Base-by-base conservation (phyloP, 371 early-diverging fungal species). In the Mortierella sp. region DNA sequence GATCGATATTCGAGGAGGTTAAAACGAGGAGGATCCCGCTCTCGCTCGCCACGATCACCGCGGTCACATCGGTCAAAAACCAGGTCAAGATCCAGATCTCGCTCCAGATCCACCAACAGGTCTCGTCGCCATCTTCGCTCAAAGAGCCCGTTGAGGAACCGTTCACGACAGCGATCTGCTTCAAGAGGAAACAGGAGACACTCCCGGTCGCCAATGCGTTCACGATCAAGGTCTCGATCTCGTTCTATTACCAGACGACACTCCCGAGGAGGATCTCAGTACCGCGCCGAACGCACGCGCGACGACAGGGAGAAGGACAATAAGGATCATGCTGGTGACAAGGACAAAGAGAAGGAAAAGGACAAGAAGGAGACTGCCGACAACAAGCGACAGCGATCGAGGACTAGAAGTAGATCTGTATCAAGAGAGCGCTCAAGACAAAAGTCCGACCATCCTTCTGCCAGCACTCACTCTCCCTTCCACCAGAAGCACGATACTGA, bases 31-130 rank as follows among this genome's bases (percentile, higher is more conserved):
- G 76, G 46, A 72, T 76, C 79, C 0, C 54, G 83, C 64, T 79
- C 80, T 24, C 73, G 72, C 8, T 83, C 83, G 5, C 83, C 80
- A 34, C 79, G 76, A 21, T 80, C 84, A 48, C 72, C 80, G 28
- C 76, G 72, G 14, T 83, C 83, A 13, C 83, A 77, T 43, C 79
- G 76, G 11, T 59, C 69, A 21, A 70, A 75, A 44, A 77, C 84
- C 44, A 64, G 74, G 28, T 77, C 78, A 43, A 73, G 79, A 71
- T 79, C 79, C 34, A 71, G 43, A 46, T 79, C 83, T 26, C 40
- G 67, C 48, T 77, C 85, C 21, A 71, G 75, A 46, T 80, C 85
- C 19, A 43, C 50, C 16, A 70, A 59, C 21, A 77, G 80, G 6
- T 57, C 73, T 69, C 80, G 83, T 5, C 76, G 80, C 2, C 77